Evolutionary conservation across 352 stramenopile species (phyloP), one percentile per base, ranked within the genome.

Genomic region (Globisporangium apiculatum): DNA sequence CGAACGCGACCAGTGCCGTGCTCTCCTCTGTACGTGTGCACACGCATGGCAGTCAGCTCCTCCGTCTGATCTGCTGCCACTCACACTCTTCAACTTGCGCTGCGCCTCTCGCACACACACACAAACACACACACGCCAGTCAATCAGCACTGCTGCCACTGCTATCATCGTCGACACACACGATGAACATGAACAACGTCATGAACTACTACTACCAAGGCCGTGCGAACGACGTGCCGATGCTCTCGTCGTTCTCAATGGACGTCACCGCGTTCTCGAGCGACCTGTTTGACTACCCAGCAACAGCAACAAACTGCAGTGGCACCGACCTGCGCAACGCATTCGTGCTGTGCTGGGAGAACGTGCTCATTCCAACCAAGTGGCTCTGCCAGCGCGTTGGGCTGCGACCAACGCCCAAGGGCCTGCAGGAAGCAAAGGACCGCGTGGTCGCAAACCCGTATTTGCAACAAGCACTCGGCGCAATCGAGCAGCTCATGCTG

Each of bases 341-440:
- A 10, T 82, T 79, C 51, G 74, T 88, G 43, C 31, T 88, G 53
- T 83, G 74, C 65, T 88, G 76, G 75, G 78, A 88, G 59, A 83
- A 88, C 60, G 76, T 86, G 9, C 64, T 88, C 18, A 55, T 81
- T 14, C 78, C 78, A 1, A 65, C 72, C 49, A 82, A 83, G 64
- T 88, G 78, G 76, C 75, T 88, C 69, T 68, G 68, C 55, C 71
- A 86, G 48, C 64, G 80, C 5, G 60, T 83, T 15, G 74, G 71
- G 0, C 58, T 88, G 24, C 79, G 72, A 1, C 63, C 74, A 7
- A 79, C 74, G 0, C 46, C 61, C 0, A 55, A 65, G 47, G 70
- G 69, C 7, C 64, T 88, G 12, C 66, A 75, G 47, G 62, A 74
- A 38, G 76, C 76, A 52, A 83, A 83, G 37, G 72, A 86, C 24